Base-by-base conservation (phyloP, 495 filamentous ascomycete species). In the Recurvomyces mirabilis region DNA sequence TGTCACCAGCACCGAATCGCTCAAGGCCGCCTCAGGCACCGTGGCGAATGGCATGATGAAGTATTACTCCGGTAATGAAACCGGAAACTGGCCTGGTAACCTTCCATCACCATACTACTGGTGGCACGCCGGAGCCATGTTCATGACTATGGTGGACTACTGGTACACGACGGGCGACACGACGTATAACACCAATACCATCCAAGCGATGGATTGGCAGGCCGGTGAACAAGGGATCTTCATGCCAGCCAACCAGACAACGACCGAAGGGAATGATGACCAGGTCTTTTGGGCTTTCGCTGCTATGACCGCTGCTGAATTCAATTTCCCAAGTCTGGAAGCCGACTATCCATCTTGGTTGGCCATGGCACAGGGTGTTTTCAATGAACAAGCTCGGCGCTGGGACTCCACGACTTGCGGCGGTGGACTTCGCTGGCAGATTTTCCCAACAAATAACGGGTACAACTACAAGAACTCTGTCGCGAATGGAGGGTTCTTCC, bases 381-480 rank as follows among this genome's bases (percentile, higher is more conserved):
- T 64, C 35, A 58, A 64, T 38, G 20, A 37, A 17, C 57, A 62
- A 19, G 37, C 64, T 0, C 44, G 41, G 0, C 70, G 85, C 12
- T 94, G 86, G 86, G 52, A 54, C 22, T 23, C 35, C 14, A 18
- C 4, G 14, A 46, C 31, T 19, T 54, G 52, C 22, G 48, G 48
- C 13, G 52, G 52, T 6, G 52, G 52, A 5, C 57, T 94, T 30
- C 60, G 74, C 14, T 94, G 87, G 87, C 87, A 94, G 65, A 87
- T 94, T 44, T 84, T 81, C 58, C 72, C 73, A 0, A 79, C 70
- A 41, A 89, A 91, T 51, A 75, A n/a, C 28, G 87, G 87, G 11
- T 91, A 82, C 42, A 70, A 79, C 41, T 88, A 89, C 67, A 81
- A 87, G 62, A 88, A 86, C 59, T 71, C 81, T 19, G 85, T 81